Evolutionary conservation across 495 filamentous ascomycete species (phyloP).

Genomic region (Cairneyella variabilis): DNA sequence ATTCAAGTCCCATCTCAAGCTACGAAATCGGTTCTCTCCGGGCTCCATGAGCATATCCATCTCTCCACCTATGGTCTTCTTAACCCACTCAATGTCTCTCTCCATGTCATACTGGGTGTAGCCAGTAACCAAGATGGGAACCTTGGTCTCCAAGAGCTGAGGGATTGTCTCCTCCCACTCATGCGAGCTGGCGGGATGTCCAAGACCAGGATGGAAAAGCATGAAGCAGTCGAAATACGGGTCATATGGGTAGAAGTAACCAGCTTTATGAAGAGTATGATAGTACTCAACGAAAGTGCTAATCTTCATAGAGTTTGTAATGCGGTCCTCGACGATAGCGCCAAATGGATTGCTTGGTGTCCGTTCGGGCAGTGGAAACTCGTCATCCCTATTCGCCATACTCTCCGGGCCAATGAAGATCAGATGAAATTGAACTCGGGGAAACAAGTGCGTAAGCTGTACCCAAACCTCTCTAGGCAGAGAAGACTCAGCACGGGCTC

Average conservation of each 20-base stretch:
- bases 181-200: constrained; percentile 85
- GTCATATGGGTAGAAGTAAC: constrained; percentile 87
- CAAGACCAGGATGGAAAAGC: constrained; percentile 92
- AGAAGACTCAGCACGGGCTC: constrained; percentile 93
- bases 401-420: constrained; percentile 95
- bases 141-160: constrained; percentile 87
- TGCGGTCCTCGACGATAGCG: constrained; percentile 81
- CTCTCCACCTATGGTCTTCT: constrained; percentile 77
- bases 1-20: constrained; percentile 94
- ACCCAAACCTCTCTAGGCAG: constrained; percentile 92
- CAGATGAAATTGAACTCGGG: constrained; percentile 71
- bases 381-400: constrained; percentile 84
- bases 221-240: constrained; percentile 97
- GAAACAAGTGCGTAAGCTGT: constrained; percentile 88
- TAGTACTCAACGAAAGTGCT: constrained; percentile 97
- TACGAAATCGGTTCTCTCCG: constrained; percentile 91
- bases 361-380: constrained; percentile 84
- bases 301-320: constrained; percentile 85
- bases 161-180: constrained; percentile 93
- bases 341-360: constrained; percentile 87
- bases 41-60: constrained; percentile 90
- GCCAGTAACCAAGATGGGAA: constrained; percentile 87
- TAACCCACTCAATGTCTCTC: constrained; percentile 84
- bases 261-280: constrained; percentile 88
- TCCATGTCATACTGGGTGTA: constrained; percentile 96